These are phyloP conservation scores for Violaceomyces palustris DNA, from an alignment of 1,284 basidiomycete genomes.

Conservation along the genomic window DNA sequence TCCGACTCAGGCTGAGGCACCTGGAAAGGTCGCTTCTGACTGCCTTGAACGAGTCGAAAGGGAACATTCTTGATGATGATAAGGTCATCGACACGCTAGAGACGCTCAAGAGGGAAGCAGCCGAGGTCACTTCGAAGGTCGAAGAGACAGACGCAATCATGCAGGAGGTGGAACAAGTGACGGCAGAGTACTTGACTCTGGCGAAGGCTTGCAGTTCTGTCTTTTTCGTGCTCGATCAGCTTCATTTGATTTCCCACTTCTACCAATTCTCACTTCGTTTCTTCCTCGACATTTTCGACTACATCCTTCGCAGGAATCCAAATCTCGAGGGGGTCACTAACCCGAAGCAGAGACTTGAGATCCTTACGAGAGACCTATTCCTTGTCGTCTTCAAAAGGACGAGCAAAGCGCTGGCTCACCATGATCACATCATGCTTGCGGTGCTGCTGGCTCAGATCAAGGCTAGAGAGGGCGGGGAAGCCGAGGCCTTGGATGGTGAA, in stretches of 20 bases:
- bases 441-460: constrained; percentile 87
- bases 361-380: constrained; percentile 88
- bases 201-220: constrained; percentile 94
- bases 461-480: constrained; percentile 57
- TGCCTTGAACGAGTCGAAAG: constrained; percentile 91
- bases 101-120: constrained; percentile 92
- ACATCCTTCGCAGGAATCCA: constrained; percentile 84
- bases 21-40: constrained; percentile 89
- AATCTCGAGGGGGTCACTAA: constrained; percentile 76
- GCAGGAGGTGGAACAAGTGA: constrained; percentile 92
- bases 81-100: constrained; percentile 97
- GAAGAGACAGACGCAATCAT: constrained; percentile 94
- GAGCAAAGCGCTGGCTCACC: constrained; percentile 81
- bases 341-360: constrained; percentile 67
- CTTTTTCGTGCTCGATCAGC: constrained; percentile 94
- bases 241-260: constrained; percentile 91
- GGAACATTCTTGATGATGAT: constrained; percentile 97
- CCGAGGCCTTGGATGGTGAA: constrained; percentile 62
- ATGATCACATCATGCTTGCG: constrained; percentile 85
- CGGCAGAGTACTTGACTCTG: constrained; percentile 85
- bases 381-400: constrained; percentile 82
- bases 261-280: constrained; percentile 97
- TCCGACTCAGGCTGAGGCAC: constrained; percentile 83
- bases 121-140: constrained; percentile 92
- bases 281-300: constrained; percentile 98